Conservation (phyloP, 495 filamentous ascomycete genomes). For the Penicillium flavigenum region DNA sequence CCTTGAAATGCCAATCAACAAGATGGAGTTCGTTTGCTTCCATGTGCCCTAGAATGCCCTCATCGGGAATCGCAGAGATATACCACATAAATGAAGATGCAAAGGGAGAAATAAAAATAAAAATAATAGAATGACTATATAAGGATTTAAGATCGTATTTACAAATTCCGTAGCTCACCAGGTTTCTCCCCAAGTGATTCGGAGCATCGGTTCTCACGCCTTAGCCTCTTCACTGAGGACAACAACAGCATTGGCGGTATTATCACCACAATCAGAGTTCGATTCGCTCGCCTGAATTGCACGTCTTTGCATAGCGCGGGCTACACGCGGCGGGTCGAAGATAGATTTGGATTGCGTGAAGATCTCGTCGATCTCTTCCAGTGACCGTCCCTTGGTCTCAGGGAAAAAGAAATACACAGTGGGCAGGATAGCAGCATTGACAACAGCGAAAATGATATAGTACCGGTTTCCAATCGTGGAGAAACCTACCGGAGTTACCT, state of each 20-base stretch:
- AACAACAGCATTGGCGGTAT: slow-evolving; percentile 1
- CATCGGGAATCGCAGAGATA: neutral
- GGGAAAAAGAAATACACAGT: slow-evolving; percentile 60
- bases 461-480: slow-evolving; percentile 45
- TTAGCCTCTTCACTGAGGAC: slow-evolving; percentile 5
- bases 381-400: slow-evolving; percentile 57
- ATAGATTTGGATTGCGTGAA: slow-evolving; percentile 44
- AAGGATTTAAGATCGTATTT: too few species aligned
- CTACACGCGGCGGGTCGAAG: slow-evolving; percentile 34
- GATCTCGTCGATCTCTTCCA: slow-evolving; percentile 78
- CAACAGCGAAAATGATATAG: slow-evolving; percentile 50
- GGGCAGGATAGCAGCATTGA: slow-evolving; percentile 48
- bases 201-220: neutral
- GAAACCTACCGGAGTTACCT: slow-evolving; percentile 49
- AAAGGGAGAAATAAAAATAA: too few species aligned
- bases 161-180: neutral
- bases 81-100: too few species aligned
- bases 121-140: too few species aligned
- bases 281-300: neutral
- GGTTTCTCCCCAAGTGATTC: too few species aligned
- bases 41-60: neutral
- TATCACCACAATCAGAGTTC: slow-evolving; percentile 1
- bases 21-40: neutral
- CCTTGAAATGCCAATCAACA: neutral
- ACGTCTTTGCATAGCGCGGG: slow-evolving; percentile 25